Percentiles rank a stretch among this genome's conserved stretches.
Conservation (phyloP, 1,284 basidiomycete species). For the Leccinum ponderosum region DNA sequence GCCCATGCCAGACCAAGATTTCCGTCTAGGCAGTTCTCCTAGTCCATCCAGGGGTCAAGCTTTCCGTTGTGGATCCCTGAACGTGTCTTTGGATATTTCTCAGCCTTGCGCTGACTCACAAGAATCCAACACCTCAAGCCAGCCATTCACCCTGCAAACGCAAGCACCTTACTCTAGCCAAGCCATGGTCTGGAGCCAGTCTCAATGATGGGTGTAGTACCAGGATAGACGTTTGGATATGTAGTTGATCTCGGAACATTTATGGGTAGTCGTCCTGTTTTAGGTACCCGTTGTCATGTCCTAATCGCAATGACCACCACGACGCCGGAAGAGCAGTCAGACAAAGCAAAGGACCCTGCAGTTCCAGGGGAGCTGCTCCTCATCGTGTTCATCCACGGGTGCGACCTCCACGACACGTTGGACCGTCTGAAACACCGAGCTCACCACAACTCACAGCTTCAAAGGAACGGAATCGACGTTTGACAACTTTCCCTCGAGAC, state of each 20-base stretch:
- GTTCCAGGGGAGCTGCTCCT: slow-evolving; percentile 47
- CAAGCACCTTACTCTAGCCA: slow-evolving; percentile 56
- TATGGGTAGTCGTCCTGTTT: slow-evolving; percentile 9
- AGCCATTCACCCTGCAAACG: slow-evolving; percentile 41
- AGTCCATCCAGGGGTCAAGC: slow-evolving; percentile 12
- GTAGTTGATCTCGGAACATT: background rate
- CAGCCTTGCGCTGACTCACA: slow-evolving; percentile 16
- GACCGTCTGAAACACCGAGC: background rate
- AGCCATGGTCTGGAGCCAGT: slow-evolving; percentile 18
- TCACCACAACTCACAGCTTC: slow-evolving; percentile 42
- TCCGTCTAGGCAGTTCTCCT: background rate
- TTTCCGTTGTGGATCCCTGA: slow-evolving; percentile 26
- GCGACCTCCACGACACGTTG: slow-evolving; percentile 28
- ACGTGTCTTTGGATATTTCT: slow-evolving; percentile 12
- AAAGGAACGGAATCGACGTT: slow-evolving; percentile 83
- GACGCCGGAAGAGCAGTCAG: slow-evolving; percentile 10
- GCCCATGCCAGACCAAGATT: background rate
- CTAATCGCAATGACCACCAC: slow-evolving; percentile 15
- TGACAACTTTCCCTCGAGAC: slow-evolving; percentile 69
- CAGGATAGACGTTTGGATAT: background rate
- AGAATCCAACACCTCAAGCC: slow-evolving; percentile 15
- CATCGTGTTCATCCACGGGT: slow-evolving; percentile 68
- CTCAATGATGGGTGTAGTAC: slow-evolving; percentile 10
- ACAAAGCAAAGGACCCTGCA: slow-evolving; percentile 8
- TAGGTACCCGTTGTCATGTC: slow-evolving; percentile 11